Percentiles rank a stretch among this genome's conserved stretches.
Evolutionary conservation across 1,139 yeast genomes (phyloP).

Genomic region (Candida sanyaensis): DNA sequence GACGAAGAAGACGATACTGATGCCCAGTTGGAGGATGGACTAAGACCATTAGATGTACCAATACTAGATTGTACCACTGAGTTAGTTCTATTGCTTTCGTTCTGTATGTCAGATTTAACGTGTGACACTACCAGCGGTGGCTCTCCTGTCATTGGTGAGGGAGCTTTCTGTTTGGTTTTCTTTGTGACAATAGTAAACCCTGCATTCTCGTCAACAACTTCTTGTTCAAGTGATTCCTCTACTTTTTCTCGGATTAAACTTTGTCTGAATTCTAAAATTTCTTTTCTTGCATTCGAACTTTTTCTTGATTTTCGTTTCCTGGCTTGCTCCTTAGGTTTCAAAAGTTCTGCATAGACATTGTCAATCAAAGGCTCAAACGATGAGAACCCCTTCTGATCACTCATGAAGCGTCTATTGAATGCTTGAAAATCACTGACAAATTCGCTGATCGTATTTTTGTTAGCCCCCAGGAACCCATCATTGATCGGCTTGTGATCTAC

Average conservation of each 20-base stretch:
- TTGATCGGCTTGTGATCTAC: neutral
- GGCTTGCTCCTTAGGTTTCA: constrained; percentile 16
- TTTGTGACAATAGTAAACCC: constrained; percentile 34
- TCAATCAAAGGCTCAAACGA: constrained; percentile 55
- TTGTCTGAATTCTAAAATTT: constrained; percentile 26
- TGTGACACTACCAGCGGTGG: neutral
- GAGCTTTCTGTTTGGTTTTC: constrained; percentile 20
- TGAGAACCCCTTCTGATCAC: constrained; percentile 37
- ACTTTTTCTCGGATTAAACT: constrained; percentile 3
- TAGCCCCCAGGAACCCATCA: neutral
- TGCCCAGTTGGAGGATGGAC: constrained; percentile 38
- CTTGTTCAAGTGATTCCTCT: constrained; percentile 24
- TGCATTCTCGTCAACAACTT: constrained; percentile 27
- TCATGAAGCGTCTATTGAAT: constrained; percentile 51
- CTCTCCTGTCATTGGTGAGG: constrained; percentile 12
- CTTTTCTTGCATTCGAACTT: constrained; percentile 24
- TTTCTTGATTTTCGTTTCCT: constrained; percentile 29
- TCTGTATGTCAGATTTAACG: neutral
- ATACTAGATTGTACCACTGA: constrained; percentile 1
- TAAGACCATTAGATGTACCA: constrained; percentile 19
- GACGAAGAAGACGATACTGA: constrained; percentile 8
- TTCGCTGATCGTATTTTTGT: constrained; percentile 31
- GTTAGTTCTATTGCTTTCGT: neutral
- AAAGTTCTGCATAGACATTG: constrained; percentile 24
- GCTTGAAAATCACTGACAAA: constrained; percentile 12